Evolutionary conservation across 2,329 filamentous ascomycete genomes (phyloP).

Genomic region (Fusarium praegraminearum): DNA sequence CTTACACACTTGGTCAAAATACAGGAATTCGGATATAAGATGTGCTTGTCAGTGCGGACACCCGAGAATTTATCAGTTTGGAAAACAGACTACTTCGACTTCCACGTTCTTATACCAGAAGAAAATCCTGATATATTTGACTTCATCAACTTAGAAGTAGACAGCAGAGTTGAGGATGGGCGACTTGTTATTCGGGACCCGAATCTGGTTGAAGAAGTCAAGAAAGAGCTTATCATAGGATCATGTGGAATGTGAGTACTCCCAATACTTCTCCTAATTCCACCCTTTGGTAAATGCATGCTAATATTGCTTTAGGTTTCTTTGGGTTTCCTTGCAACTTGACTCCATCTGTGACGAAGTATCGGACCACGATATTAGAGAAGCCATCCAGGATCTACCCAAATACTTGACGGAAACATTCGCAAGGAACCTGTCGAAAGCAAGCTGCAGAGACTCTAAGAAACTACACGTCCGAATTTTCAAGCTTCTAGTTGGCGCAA

Average conservation of each 20-base stretch:
- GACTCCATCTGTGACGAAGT: constrained; percentile 50
- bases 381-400: constrained; percentile 50
- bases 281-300: fast-evolving
- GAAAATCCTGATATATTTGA: constrained; percentile 44
- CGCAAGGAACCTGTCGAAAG: constrained; percentile 47
- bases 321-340: constrained; percentile 55
- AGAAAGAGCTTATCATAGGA: constrained; percentile 39
- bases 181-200: constrained; percentile 32
- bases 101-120: constrained; percentile 17
- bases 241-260: constrained; percentile 51
- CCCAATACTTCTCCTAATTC: fast-evolving
- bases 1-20: not conserved
- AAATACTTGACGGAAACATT: constrained; percentile 50
- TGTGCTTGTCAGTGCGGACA: not conserved
- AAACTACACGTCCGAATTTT: constrained; percentile 48
- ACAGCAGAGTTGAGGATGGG: not conserved
- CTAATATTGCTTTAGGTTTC: constrained; percentile 36
- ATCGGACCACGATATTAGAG: constrained; percentile 53
- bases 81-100: not conserved
- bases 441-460: not conserved
- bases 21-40: not conserved
- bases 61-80: not conserved
- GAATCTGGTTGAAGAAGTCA: constrained; percentile 33
- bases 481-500: constrained; percentile 49
- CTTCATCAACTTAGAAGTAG: constrained; percentile 40